A percentile compares a stretch with the other conserved stretches of the same genome.
phyloP scores from a whole-genome alignment of 495 filamentous ascomycete species.

The Chaetomium fimeti region DNA sequence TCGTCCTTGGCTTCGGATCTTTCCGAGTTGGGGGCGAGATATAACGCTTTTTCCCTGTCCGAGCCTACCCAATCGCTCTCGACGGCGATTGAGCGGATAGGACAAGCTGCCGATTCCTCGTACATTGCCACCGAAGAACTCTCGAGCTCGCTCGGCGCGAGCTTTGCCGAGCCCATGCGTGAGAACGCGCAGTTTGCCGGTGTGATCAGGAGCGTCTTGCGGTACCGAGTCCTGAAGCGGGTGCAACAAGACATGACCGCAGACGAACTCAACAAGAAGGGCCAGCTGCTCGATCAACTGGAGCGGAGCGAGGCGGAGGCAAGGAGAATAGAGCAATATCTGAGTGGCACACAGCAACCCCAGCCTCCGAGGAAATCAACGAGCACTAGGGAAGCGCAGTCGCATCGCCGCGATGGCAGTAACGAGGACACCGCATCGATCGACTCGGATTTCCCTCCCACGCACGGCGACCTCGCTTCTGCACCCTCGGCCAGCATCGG shows the following conservation, averaged over 20 bases:
- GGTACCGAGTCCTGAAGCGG: conserved; percentile 86
- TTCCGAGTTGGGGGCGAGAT: conserved; percentile 85
- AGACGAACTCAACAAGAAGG: conserved; percentile 84
- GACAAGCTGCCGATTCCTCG: conserved; percentile 91
- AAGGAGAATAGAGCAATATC: conserved; percentile 86
- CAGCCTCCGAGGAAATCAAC: conserved; percentile 63
- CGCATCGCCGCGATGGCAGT: conserved; percentile 47
- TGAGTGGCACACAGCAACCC: conserved; percentile 63
- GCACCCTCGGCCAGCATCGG: conserved; percentile 63
- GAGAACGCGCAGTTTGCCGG: conserved; percentile 97
- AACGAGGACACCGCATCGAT: conserved; percentile 75
- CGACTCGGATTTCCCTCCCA: conserved; percentile 92
- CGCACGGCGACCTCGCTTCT: conserved; percentile 66
- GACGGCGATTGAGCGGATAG: conserved; percentile 90
- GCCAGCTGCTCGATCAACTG: conserved; percentile 70
- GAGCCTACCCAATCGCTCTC: conserved; percentile 84
- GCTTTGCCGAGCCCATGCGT: conserved; percentile 94
- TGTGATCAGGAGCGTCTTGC: conserved; percentile 81
- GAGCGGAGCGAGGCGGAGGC: conserved; percentile 90
- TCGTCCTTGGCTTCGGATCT: conserved; percentile 81
- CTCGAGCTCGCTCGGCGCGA: conserved; percentile 74
- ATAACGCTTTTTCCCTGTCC: conserved; percentile 94
- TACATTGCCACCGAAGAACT: conserved; percentile 95
- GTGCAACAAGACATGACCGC: conserved; percentile 97
- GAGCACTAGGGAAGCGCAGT: conserved; percentile 53